Evolutionary conservation across 1,284 basidiomycete species (phyloP).

Genomic region (Microbotryum intermedium): DNA sequence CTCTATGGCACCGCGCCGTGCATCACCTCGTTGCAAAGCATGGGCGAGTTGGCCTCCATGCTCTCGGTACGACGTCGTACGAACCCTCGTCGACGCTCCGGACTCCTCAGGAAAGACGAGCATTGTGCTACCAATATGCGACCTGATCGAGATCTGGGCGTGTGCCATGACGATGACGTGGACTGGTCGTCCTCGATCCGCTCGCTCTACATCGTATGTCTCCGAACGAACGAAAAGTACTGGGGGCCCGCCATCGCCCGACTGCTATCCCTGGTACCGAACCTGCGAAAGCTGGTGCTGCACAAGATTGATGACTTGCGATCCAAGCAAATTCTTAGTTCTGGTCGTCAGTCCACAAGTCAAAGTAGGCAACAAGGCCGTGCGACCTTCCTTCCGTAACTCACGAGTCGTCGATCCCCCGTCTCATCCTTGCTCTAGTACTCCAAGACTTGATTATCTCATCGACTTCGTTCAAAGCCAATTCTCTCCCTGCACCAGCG

Average conservation of each 20-base stretch:
- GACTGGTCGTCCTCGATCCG: not conserved
- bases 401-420: not conserved
- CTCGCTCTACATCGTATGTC: slow-evolving; percentile 2
- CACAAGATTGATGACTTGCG: slow-evolving; percentile 20
- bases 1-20: not conserved
- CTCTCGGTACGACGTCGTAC: not conserved
- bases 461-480: slow-evolving; percentile 16
- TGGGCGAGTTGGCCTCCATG: slow-evolving; percentile 6
- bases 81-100: not conserved
- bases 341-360: not conserved
- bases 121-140: not conserved
- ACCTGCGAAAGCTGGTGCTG: slow-evolving; percentile 4
- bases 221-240: slow-evolving; percentile 6
- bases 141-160: not conserved
- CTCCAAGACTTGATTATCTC: slow-evolving; percentile 5
- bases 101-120: not conserved
- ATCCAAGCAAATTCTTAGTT: slow-evolving; percentile 11
- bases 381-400: not conserved
- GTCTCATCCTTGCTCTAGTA: not conserved
- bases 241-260: slow-evolving; percentile 8
- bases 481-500: slow-evolving; percentile 9
- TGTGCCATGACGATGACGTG: not conserved
- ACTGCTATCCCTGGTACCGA: not conserved
- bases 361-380: not conserved
- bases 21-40: not conserved